Evolutionary conservation across 2,329 filamentous ascomycete genomes (phyloP).

Genomic region (Aschersonia sp.): DNA sequence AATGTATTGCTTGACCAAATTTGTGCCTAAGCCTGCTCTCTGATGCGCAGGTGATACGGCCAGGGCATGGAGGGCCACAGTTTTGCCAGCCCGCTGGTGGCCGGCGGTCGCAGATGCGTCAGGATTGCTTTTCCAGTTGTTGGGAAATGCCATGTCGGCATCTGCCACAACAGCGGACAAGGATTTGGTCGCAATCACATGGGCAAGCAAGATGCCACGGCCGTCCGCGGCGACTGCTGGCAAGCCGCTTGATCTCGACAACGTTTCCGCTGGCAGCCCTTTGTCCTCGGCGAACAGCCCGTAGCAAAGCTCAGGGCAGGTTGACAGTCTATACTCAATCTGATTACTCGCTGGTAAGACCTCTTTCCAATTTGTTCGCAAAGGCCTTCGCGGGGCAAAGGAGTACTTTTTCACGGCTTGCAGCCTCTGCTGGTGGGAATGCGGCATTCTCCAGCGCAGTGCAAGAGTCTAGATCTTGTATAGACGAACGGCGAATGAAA

Average conservation of each 20-base stretch:
- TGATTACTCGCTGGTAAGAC: conserved; percentile 2
- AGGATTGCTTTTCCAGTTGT: conserved; percentile 10
- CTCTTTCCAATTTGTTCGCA: neutral
- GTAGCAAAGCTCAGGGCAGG: conserved; percentile 13
- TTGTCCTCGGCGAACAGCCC: conserved; percentile 9
- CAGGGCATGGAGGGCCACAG: conserved; percentile 14
- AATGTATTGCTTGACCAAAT: conserved; percentile 10
- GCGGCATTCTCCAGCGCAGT: conserved; percentile 12
- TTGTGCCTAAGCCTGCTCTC: conserved; percentile 12
- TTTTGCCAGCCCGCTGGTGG: conserved; percentile 11
- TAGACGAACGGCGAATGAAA: conserved; percentile 10
- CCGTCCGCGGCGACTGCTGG: neutral
- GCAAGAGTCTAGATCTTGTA: conserved; percentile 11
- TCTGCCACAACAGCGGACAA: conserved; percentile 8
- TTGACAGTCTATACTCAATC: conserved; percentile 15
- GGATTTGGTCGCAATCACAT: conserved; percentile 14
- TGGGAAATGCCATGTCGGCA: conserved; percentile 13
- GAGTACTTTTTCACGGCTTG: conserved; percentile 13
- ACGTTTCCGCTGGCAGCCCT: too few relatives aligned
- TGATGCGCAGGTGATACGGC: conserved; percentile 12
- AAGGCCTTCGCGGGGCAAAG: neutral
- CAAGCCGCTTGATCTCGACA: too few relatives aligned
- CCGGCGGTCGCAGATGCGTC: conserved; percentile 7
- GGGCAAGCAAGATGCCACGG: conserved; percentile 9
- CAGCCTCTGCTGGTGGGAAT: conserved; percentile 14